These are phyloP conservation scores for Chrysosporium keratinophilum DNA, from an alignment of 2,329 filamentous ascomycete genomes.

Conservation along the genomic window DNA sequence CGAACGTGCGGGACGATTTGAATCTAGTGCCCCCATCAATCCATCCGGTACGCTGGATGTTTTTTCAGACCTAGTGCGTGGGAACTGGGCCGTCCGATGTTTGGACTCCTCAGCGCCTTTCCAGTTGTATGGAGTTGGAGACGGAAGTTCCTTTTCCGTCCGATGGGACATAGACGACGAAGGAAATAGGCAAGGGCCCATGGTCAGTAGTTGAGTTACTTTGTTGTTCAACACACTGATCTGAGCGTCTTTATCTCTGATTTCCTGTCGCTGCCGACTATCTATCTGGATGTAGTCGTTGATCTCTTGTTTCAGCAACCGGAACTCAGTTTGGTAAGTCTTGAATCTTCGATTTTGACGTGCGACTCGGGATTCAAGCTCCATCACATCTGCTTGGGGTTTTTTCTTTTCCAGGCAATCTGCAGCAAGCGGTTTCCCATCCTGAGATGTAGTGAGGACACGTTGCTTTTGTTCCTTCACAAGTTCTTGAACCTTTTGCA, in stretches of 20 bases:
- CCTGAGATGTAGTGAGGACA: not conserved
- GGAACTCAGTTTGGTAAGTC: conserved; percentile 39
- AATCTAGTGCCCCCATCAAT: not conserved
- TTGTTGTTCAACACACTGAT: conserved; percentile 23
- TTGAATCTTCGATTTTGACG: conserved; percentile 21
- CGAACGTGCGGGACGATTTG: not conserved
- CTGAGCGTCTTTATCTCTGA: conserved; percentile 21
- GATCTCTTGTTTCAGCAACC: conserved; percentile 42
- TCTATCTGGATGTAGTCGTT: conserved; percentile 37
- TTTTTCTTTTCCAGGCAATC: conserved; percentile 6
- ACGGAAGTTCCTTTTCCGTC: conserved; percentile 15
- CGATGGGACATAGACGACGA: not conserved
- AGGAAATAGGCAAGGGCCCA: conserved; percentile 10
- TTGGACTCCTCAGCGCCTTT: not conserved
- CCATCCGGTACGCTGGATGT: not conserved
- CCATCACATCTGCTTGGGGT: conserved; percentile 1
- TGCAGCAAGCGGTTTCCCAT: not conserved
- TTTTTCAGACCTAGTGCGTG: not conserved
- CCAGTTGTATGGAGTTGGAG: conserved; percentile 7
- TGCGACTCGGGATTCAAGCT: conserved; percentile 9
- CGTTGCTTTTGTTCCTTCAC: conserved; percentile 9
- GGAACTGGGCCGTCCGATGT: not conserved
- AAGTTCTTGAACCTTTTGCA: conserved; percentile 3
- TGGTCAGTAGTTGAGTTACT: conserved; percentile 18
- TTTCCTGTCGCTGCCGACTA: conserved; percentile 19